phyloP scores from a whole-genome alignment of 345 rosid genomes.

The Passiflora organensis region DNA sequence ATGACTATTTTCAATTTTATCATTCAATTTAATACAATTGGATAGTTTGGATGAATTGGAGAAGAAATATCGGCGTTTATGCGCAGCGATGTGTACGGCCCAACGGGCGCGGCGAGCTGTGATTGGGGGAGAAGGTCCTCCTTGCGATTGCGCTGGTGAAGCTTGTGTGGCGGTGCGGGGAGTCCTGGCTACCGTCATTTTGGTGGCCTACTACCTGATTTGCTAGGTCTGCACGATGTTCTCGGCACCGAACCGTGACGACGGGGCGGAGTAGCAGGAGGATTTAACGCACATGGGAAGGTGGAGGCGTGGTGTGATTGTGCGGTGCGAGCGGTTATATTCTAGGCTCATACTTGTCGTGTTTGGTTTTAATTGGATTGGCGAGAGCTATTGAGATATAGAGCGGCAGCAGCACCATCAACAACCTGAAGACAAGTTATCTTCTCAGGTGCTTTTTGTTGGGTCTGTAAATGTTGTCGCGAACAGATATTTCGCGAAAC shows the following conservation, averaged over 20 bases:
- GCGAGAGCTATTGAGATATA: conserved; percentile 36
- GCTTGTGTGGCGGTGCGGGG: conserved; percentile 67
- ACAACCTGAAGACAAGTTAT: conserved; percentile 1
- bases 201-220: conserved; percentile 66
- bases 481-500: no score
- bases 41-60: conserved; percentile 63
- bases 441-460: conserved; percentile 31
- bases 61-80: conserved; percentile 83
- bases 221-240: conserved; percentile 80
- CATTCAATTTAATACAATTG: no score
- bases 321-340: conserved; percentile 58
- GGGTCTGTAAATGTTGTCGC: no score
- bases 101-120: conserved; percentile 78
- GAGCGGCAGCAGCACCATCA: conserved; percentile 13
- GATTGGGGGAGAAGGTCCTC: conserved; percentile 53
- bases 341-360: conserved; percentile 71
- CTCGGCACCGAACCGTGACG: conserved; percentile 61
- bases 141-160: conserved; percentile 57
- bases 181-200: conserved; percentile 37
- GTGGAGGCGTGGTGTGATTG: conserved; percentile 75
- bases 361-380: conserved; percentile 91
- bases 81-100: conserved; percentile 72
- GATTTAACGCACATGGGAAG: conserved; percentile 91
- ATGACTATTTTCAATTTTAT: no score
- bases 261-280: conserved; percentile 58